Percentiles rank a stretch among this genome's conserved stretches.
These are phyloP conservation scores for Globisporangium cylindrosporum DNA, from an alignment of 352 stramenopile genomes.

Conservation along the genomic window DNA sequence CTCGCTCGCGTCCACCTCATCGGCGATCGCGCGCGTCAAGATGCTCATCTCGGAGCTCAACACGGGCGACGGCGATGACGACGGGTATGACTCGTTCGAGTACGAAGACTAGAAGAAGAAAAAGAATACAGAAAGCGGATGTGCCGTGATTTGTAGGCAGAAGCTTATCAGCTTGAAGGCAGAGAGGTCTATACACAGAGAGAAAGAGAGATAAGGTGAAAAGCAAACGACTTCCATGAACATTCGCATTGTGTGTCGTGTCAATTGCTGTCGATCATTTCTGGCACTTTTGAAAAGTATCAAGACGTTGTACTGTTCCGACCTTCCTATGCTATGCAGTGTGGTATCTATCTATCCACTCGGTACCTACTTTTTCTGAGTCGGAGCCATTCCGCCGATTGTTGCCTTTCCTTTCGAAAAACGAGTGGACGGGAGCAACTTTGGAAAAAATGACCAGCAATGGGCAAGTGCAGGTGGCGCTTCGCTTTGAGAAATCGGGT, in stretches of 20 bases:
- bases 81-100: constrained; percentile 81
- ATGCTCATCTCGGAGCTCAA: constrained; percentile 70
- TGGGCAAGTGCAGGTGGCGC: too few relatives aligned
- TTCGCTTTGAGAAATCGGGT: too few relatives aligned
- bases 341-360: too few relatives aligned
- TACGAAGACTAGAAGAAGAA: constrained; percentile 39
- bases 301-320: too few relatives aligned
- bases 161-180: not conserved
- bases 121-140: not conserved
- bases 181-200: not conserved
- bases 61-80: constrained; percentile 46
- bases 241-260: not conserved
- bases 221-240: not conserved
- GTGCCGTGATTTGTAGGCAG: not conserved
- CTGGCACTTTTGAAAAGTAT: not conserved
- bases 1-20: constrained; percentile 59
- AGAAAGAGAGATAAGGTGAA: not conserved
- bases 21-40: constrained; percentile 67
- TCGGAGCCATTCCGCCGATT: too few relatives aligned
- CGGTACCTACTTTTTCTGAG: too few relatives aligned
- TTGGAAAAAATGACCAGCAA: not conserved
- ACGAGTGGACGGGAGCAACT: not conserved
- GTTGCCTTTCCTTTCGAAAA: not conserved
- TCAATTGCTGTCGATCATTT: not conserved
- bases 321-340: too few relatives aligned